phyloP scores from a whole-genome alignment of 1,284 basidiomycete species.

The Tilletia caries region DNA sequence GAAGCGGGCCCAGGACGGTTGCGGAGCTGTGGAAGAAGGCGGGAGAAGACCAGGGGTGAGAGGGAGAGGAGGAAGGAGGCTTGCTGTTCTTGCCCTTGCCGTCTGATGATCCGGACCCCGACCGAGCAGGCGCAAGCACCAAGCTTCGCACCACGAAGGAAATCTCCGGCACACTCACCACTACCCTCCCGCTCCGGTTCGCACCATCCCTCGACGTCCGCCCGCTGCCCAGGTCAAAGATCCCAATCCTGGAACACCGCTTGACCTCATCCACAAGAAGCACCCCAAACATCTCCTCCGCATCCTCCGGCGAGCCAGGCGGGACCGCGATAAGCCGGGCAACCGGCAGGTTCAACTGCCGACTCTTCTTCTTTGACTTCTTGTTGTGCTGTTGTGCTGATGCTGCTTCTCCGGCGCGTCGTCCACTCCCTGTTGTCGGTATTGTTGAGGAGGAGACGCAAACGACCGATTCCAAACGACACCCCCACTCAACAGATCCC shows the following conservation, averaged over 20 bases:
- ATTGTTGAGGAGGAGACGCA: constrained; percentile 54
- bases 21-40: too few species aligned
- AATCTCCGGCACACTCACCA: background rate
- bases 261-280: background rate
- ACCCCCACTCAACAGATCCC: constrained; percentile 68
- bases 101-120: too few species aligned
- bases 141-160: background rate
- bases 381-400: constrained; percentile 56
- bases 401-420: background rate
- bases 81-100: background rate
- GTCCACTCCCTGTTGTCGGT: constrained; percentile 8
- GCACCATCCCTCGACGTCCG: too few species aligned
- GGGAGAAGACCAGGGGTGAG: too few species aligned
- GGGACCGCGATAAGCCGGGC: constrained; percentile 43
- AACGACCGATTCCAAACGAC: constrained; percentile 3
- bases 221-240: background rate
- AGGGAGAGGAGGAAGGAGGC: too few species aligned
- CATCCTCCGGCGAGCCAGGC: background rate
- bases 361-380: constrained; percentile 59
- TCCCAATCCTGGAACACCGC: background rate
- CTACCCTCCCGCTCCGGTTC: too few species aligned
- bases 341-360: too few species aligned
- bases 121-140: background rate
- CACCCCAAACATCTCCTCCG: constrained; percentile 5
- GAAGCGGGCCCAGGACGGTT: too few species aligned